Evolutionary conservation across 805 yeast species (phyloP), one percentile per base, ranked within the genome.

Genomic region (Pichia gijzeniarum): DNA sequence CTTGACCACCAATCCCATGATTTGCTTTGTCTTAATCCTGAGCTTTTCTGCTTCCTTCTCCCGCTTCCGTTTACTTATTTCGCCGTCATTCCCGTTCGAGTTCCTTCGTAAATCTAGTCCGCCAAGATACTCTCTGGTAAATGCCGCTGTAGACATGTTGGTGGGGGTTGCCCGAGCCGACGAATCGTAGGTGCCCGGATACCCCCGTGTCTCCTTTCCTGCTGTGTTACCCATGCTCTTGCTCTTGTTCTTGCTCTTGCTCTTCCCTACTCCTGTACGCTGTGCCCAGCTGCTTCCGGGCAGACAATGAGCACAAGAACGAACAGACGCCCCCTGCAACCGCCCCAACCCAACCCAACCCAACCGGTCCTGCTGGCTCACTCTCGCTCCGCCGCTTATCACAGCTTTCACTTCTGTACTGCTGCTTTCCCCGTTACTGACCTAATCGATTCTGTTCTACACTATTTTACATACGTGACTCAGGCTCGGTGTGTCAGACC

Each of bases 41-140:
- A 75, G 81, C 56, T 75, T 77, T 33, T 84, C 90, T 40, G 67
- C 75, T n/a, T 73, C 72, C 28, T 63, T 61, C 39, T 65, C 69
- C 47, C 60, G 64, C 53, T 65, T 74, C 45, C 56, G 58, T 38
- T 54, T 36, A 18, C 25, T 34, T 12, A 25, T n/a, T 8, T 12
- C 9, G 2, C 27, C 25, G 14, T 31, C 38, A 5, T 17, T 27
- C 14, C 34, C 30, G 33, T 38, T 3, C 17, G 12, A n/a, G 38
- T 32, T 32, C 39, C 40, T 25, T 25, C 28, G 28, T 7, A 25
- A 25, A 25, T 30, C 33, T n/a, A 30, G 6, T 14, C 33, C 33
- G 18, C 16, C 17, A 14, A 40, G 16, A 34, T 22, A 38, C 13
- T 35, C 38, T 28, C 43, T 34, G 1, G 41, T 27, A 12, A 39